Percentiles rank a stretch among this genome's conserved stretches.
Evolutionary conservation across 1,284 basidiomycete genomes (phyloP).

Genomic region (Lentinus polychrous): DNA sequence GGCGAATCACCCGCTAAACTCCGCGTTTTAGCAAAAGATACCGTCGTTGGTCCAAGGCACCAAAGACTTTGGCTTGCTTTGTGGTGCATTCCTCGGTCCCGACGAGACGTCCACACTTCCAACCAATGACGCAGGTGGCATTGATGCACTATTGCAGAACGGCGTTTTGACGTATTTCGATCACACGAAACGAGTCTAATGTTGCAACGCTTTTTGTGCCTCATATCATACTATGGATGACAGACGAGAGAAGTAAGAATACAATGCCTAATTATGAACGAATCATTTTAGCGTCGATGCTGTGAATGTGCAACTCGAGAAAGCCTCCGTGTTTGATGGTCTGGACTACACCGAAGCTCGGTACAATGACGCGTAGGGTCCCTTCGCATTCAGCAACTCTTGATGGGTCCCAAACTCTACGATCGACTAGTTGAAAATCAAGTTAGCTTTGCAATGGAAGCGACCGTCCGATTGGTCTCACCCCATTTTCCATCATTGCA

Average conservation of each 20-base stretch:
- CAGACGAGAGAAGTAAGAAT: background rate
- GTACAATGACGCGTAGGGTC: conserved; percentile 66
- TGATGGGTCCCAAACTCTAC: conserved; percentile 76
- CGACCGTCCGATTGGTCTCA: conserved; percentile 28
- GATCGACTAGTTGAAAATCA: conserved; percentile 44
- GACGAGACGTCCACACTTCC: conserved; percentile 36
- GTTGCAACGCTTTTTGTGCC: conserved; percentile 1
- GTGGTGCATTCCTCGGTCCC: conserved; percentile 69
- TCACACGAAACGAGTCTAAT: conserved; percentile 35
- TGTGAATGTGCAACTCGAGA: too few relatives aligned
- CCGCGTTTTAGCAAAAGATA: conserved; percentile 50
- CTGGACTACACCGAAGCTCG: conserved; percentile 48
- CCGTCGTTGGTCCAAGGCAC: conserved; percentile 83
- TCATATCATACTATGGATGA: conserved; percentile 5
- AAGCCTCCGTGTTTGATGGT: too few relatives aligned
- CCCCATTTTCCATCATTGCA: conserved; percentile 81
- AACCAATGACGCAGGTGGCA: conserved; percentile 38
- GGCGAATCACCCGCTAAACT: background rate
- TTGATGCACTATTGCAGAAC: conserved; percentile 61
- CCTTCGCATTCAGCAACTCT: conserved; percentile 55
- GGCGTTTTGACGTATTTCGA: conserved; percentile 62
- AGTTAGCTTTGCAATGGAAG: background rate
- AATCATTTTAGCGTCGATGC: background rate
- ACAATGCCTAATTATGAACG: background rate
- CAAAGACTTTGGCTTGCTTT: conserved; percentile 81